A percentile compares a stretch with the other conserved stretches of the same genome.
phyloP scores from a whole-genome alignment of 805 yeast genomes.

The Torulaspora indica region DNA sequence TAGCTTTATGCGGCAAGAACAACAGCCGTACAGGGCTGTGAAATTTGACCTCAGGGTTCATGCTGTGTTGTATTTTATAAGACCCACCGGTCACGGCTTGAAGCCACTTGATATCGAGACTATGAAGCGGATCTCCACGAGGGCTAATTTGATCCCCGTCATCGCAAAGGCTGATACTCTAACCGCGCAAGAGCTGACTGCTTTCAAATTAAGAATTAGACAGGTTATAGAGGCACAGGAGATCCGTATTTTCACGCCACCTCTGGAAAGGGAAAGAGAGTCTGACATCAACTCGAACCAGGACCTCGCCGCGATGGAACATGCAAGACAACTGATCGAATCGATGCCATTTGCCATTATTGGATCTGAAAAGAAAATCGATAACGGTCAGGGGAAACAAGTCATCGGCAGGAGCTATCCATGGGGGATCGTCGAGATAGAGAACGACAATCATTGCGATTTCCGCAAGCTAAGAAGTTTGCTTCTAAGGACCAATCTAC shows the following conservation, averaged over 20 bases:
- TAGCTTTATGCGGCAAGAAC: slow-evolving; percentile 84
- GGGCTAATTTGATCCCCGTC: slow-evolving; percentile 85
- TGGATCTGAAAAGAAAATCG: slow-evolving; percentile 70
- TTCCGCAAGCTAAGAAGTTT: slow-evolving; percentile 75
- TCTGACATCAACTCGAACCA: slow-evolving; percentile 14
- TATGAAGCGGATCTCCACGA: slow-evolving; percentile 73
- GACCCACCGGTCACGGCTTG: slow-evolving; percentile 86
- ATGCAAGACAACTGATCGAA: slow-evolving; percentile 72
- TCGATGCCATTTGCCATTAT: slow-evolving; percentile 84
- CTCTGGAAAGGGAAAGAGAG: slow-evolving; percentile 46
- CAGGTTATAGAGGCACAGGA: slow-evolving; percentile 79
- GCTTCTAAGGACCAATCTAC: slow-evolving; percentile 74
- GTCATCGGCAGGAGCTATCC: slow-evolving; percentile 82
- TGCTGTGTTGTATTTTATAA: slow-evolving; percentile 82
- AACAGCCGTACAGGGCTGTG: slow-evolving; percentile 69
- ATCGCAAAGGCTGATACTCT: slow-evolving; percentile 86
- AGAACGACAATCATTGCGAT: slow-evolving; percentile 80
- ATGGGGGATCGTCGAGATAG: slow-evolving; percentile 88
- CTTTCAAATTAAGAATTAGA: slow-evolving; percentile 71
- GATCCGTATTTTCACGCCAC: slow-evolving; percentile 79
- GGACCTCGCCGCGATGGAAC: slow-evolving; percentile 73
- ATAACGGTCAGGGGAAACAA: slow-evolving; percentile 55
- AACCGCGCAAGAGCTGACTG: slow-evolving; percentile 62
- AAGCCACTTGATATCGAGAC: slow-evolving; percentile 84
- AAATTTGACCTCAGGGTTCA: slow-evolving; percentile 84